Base-by-base conservation (phyloP, 2,329 filamentous ascomycete species). In the Cordyceps cicadae region DNA sequence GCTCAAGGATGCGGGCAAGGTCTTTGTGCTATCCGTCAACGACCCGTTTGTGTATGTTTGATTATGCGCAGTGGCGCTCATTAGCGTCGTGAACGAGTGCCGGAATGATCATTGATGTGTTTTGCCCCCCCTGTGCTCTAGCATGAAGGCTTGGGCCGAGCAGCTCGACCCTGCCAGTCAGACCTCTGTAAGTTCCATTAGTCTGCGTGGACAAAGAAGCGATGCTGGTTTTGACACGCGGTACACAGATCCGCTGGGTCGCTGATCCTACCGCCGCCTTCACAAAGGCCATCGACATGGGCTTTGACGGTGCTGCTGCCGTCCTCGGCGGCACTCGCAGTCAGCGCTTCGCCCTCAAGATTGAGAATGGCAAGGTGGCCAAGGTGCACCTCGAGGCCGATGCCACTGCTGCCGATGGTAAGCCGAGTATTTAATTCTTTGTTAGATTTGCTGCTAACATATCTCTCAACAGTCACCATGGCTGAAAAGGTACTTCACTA, bases 1-100 rank as follows among this genome's bases (percentile, higher is more conserved):
- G 72, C 81, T 95, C 67, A 89, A 89, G 77, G 80, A 87, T 63
- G 90, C 89, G 34, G 92, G 92, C 54, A 81, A 88, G 69, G 89
- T 96, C 51, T 96, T 95, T 70, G 90, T 97, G 46, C 86, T 97
- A 61, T 87, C 89, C 17, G 92, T 97, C 71, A 97, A 97, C 72
- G 93, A 97, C 72, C 85, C 92, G 21, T 97, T 97, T 72, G 92
- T 96, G 89, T 95, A 80, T 76, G 89, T 77, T 77, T 52, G 37
- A 24, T 41, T 11, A 11, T 8, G 24, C 12, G 12, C 5, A 21
- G 19, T 53, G 19, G 11, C 17, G 7, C 5, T 11, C 9, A 41
- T 6, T n/a, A 21, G 17, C 5, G 8, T 21, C 7, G 2, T 29
- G 26, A 48, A 5, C 11, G 17, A 17, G 26, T 17, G 8, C 26